Base-by-base conservation (phyloP, 2,329 filamentous ascomycete genomes). In the Fragosphaeria purpurea region DNA sequence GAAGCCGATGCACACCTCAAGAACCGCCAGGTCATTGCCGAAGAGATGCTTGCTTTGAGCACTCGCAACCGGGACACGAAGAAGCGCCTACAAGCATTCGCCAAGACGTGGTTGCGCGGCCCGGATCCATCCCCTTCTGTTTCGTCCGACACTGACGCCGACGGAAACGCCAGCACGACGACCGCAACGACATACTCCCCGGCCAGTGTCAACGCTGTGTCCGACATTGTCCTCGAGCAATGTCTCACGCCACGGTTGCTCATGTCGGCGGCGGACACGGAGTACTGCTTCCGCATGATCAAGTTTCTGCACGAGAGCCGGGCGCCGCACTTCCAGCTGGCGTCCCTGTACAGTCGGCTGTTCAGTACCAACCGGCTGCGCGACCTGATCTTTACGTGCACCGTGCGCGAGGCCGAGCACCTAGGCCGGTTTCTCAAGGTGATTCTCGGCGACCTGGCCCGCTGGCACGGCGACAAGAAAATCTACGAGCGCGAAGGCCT, bases 401-500 rank as follows among this genome's bases (percentile, higher is more conserved):
- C 90, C 0, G 84, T 91, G 31, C 84, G 88, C 50, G 94, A 98
- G 67, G 88, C 89, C 0, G 88, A 95, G 64, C 88, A 95, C 58
- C 72, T 98, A n/a, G 93, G 89, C 10, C 86, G 87, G 31, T 97
- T 98, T 65, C 69, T 98, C 50, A 88, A 85, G 61, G 82, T 91
- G 54, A 73, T 93, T 2, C 70, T 98, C 9, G 79, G 83, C 53
- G 88, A 96, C 57, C 74, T 98, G 13, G 77, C 82, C 7, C 73
- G 75, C 47, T 98, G 94, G 93, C 93, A 97, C 65, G 77, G 79
- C 31, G 84, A 88, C 62, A 83, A 85, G 60, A 66, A 72, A 6
- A 70, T 78, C 0, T 98, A 93, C 63, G 87, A 94, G 62, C 88
- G 85, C 61, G 86, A 94, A 61, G 91, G 86, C 0, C 82, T 83